Evolutionary conservation across 805 yeast species (phyloP).

Genomic region (Nakazawaea populi): DNA sequence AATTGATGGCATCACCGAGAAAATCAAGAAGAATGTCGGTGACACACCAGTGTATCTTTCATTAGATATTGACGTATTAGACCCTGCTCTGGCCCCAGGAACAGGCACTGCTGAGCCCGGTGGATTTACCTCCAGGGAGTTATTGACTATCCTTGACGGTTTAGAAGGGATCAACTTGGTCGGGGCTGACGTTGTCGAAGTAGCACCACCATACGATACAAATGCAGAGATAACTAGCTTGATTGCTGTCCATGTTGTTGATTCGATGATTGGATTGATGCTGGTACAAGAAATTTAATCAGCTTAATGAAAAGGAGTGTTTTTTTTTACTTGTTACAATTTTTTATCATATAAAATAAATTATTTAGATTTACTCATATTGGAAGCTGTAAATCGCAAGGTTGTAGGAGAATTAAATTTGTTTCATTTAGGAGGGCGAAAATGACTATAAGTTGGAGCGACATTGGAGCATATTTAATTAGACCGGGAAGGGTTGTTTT

Average conservation of each 20-base stretch:
- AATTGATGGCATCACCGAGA: constrained; percentile 27
- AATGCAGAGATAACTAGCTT: constrained; percentile 56
- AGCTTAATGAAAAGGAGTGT: background rate
- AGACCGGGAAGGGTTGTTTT: background rate
- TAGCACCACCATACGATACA: constrained; percentile 58
- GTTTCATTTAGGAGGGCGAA: no score
- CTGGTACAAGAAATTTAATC: constrained; percentile 23
- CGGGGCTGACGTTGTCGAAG: constrained; percentile 78
- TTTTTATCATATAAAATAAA: background rate
- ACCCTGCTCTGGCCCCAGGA: constrained; percentile 71
- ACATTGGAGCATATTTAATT: background rate
- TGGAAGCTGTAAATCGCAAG: no score
- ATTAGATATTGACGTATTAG: constrained; percentile 58
- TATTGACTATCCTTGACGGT: constrained; percentile 52
- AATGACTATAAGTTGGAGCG: background rate
- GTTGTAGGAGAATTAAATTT: no score
- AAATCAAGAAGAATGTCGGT: constrained; percentile 30
- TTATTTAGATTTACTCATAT: no score
- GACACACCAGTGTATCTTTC: constrained; percentile 36
- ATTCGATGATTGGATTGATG: constrained; percentile 41
- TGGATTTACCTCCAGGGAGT: constrained; percentile 65
- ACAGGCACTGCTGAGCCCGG: constrained; percentile 80
- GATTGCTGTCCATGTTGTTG: constrained; percentile 61
- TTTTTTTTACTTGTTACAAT: background rate
- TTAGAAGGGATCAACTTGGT: constrained; percentile 55